Evolutionary conservation across 2,329 filamentous ascomycete species (phyloP), one percentile per base, ranked within the genome.

Genomic region (Xylaria sp.): DNA sequence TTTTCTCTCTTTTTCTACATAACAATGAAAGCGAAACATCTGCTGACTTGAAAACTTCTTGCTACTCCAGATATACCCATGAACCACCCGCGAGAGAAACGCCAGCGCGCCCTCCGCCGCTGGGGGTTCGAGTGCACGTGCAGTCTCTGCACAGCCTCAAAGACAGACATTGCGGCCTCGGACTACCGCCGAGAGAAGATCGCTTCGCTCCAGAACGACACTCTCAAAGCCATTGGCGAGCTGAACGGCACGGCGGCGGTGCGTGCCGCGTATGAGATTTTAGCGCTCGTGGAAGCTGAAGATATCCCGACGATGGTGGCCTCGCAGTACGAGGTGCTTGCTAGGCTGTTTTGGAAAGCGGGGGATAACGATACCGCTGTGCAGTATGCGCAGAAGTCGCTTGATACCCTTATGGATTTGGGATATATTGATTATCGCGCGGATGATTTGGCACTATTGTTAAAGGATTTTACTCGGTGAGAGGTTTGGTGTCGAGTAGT

Each of bases 121-220:
- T 78, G 75, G 75, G 71, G 70, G 2, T 77, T 78, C 57, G 68
- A 67, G 21, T 78, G 76, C 64, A 65, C 60, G 12, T 78, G 76
- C 57, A 61, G 64, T 11, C 70, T 78, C 15, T 78, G 75, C 64
- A 60, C 69, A 6, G 71, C 70, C n/a, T 63, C 67, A 1, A 61
- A 62, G 31, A 61, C 58, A 0, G 71, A 72, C 19, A 54, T 71
- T 11, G 69, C 67, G 4, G 71, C 70, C 1, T 77, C 75, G 3
- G 76, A 77, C 60, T 69, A 68, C 46, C 72, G 72, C 6, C 70
- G 74, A 6, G 42, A 35, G n/a, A 69, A 73, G 61, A 74, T 77
- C 40, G 68, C 67, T 3, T 31, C 45, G 28, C 61, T 74, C 40
- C 69, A 72, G 11, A 47, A 69, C 14, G 60, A 70, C n/a, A 70